phyloP scores from a whole-genome alignment of 495 filamentous ascomycete genomes.

The Penicillium nucicola region DNA sequence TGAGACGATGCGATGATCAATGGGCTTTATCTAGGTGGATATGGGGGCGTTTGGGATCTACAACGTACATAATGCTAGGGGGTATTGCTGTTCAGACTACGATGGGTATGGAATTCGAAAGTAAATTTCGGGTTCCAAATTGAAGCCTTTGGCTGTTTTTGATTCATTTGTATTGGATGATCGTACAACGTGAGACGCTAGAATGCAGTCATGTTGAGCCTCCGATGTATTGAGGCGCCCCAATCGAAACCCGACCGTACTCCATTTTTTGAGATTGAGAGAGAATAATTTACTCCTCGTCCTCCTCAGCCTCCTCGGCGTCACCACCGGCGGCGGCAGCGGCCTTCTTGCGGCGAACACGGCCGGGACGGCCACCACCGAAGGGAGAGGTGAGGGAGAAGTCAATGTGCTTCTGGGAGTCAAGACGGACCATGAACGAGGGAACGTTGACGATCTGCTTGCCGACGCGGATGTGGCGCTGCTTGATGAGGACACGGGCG shows the following conservation, averaged over 20 bases:
- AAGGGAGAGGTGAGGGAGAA: constrained; percentile 96
- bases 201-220: constrained; percentile 44
- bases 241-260: constrained; percentile 45
- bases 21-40: constrained; percentile 6
- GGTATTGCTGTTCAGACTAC: neutral
- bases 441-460: constrained; percentile 99
- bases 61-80: constrained; percentile 9
- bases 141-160: constrained; percentile 38
- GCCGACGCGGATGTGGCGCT: constrained; percentile 98
- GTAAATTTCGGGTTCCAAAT: constrained; percentile 31
- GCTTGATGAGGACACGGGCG: constrained; percentile 97
- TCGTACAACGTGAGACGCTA: constrained; percentile 46
- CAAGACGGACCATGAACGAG: constrained; percentile 97
- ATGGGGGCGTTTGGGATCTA: constrained; percentile 25
- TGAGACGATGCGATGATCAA: constrained; percentile 22
- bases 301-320: constrained; percentile 82
- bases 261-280: constrained; percentile 27
- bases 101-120: neutral
- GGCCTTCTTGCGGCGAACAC: constrained; percentile 98
- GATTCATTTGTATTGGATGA: constrained; percentile 44
- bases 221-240: constrained; percentile 33
- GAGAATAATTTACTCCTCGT: constrained; percentile 63
- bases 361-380: constrained; percentile 93
- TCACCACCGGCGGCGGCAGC: constrained; percentile 89
- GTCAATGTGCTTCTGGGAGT: constrained; percentile 99